Evolutionary conservation across 2,329 filamentous ascomycete species (phyloP), one percentile per base, ranked within the genome.

Genomic region (Penicillium sp.): DNA sequence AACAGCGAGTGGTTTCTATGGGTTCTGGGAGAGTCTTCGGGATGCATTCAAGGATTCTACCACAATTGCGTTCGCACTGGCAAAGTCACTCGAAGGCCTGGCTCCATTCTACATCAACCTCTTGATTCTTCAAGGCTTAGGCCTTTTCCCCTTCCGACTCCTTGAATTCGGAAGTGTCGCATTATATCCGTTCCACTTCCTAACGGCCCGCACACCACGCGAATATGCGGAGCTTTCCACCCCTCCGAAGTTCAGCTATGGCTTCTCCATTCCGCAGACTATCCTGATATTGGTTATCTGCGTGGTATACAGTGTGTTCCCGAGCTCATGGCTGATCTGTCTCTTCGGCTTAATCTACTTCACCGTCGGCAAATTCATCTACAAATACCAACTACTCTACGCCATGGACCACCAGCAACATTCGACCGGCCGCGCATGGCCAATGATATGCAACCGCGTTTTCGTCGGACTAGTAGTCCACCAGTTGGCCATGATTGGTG

Each of bases 221-320:
- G 92, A 99, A 64, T 90, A 87, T 63, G 86, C 87, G 1, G 86
- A 95, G 65, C 77, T 97, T 14, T 80, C 86, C 14, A 81, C 87
- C 52, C 91, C 95, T 1, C 88, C 90, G 0, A 77, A 87, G 9
- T 99, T 99, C 72, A 92, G 88, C 68, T 99, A 99, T 63, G 93
- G 93, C 18, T 96, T 96, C 71, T 97, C 90, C 62, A 80, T 99
- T 6, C 93, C 93, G 0, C 95, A 93, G 18, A 89, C 92, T 0
- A 81, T 99, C 49, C 80, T 99, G 10, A 84, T 97, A 13, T 92
- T 96, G 71, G 95, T 97, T 63, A 87, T 99, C 27, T 97, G 93
- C 64, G 80, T 95, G 34, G 91, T 97, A 6, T 99, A 99, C 76
- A 95, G 89, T 64, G 85, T 95, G 14, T 77, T 97, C 11, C 83